Evolutionary conservation across 352 stramenopile genomes (phyloP).

Genomic region (Pythium sp.): DNA sequence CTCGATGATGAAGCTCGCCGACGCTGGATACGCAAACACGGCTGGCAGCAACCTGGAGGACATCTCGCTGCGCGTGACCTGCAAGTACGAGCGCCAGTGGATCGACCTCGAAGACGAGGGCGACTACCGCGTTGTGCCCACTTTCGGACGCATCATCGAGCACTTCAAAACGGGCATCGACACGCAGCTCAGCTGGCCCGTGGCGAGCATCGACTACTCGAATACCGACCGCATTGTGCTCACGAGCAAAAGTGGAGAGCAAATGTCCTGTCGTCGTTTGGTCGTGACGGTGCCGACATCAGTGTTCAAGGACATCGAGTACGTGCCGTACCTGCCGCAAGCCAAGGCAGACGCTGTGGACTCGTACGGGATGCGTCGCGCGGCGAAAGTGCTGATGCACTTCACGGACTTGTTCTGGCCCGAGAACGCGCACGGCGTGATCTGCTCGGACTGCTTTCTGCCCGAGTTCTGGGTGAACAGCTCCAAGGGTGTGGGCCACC

Average conservation of each 20-base stretch:
- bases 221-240: constrained; percentile 44
- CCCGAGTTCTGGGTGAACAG: constrained; percentile 85
- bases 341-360: constrained; percentile 54
- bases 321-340: constrained; percentile 53
- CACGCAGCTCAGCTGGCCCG: constrained; percentile 52
- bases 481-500: constrained; percentile 55
- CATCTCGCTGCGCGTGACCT: constrained; percentile 79
- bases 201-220: constrained; percentile 60
- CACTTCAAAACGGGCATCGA: constrained; percentile 48
- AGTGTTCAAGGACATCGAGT: constrained; percentile 74
- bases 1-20: constrained; percentile 83
- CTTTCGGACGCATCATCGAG: constrained; percentile 67
- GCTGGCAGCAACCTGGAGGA: constrained; percentile 61
- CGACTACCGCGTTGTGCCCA: constrained; percentile 70
- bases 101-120: constrained; percentile 80
- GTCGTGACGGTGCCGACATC: constrained; percentile 79
- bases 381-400: constrained; percentile 76
- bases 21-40: constrained; percentile 80
- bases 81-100: constrained; percentile 81
- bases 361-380: constrained; percentile 74
- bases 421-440: constrained; percentile 67
- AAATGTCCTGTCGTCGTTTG: constrained; percentile 52
- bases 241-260: constrained; percentile 50
- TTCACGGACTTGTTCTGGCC: constrained; percentile 69
- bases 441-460: constrained; percentile 81